These are phyloP conservation scores for Ilex aquifolium DNA, from an alignment of 257 asterid genomes.

Conservation along the genomic window DNA sequence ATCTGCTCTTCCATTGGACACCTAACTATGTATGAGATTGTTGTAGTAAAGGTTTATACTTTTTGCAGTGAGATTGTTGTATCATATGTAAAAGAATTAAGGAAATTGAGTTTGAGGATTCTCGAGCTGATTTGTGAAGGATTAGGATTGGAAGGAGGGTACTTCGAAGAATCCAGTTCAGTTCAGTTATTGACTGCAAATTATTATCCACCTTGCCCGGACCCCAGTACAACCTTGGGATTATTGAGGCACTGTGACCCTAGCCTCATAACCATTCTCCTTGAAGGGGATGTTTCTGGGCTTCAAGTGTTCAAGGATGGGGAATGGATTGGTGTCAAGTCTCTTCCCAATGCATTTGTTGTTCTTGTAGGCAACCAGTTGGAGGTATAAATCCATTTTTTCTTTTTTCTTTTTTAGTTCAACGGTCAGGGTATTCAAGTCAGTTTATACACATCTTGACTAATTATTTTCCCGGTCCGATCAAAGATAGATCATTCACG, in stretches of 20 bases:
- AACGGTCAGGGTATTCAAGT: background rate
- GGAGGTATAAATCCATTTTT: conserved; percentile 23
- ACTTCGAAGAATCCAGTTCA: conserved; percentile 38
- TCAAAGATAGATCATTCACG: too few species aligned
- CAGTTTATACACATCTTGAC: background rate
- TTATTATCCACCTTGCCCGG: conserved; percentile 67
- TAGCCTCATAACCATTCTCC: conserved; percentile 52
- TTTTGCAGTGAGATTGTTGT: conserved; percentile 38
- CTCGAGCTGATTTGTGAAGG: conserved; percentile 50
- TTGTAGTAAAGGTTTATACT: too few species aligned
- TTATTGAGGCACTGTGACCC: conserved; percentile 62
- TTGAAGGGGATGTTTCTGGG: conserved; percentile 30
- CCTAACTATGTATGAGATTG: background rate
- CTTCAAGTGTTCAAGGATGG: conserved; percentile 34
- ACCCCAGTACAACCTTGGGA: conserved; percentile 66
- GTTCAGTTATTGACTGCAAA: conserved; percentile 45
- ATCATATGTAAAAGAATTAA: conserved; percentile 32
- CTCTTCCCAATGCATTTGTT: conserved; percentile 47
- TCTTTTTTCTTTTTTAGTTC: background rate
- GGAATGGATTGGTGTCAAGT: conserved; percentile 46
- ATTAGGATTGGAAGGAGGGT: conserved; percentile 30
- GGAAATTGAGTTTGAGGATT: conserved; percentile 32
- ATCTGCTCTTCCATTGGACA: background rate
- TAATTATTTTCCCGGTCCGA: background rate
- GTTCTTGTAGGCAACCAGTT: conserved; percentile 53